Conservation (phyloP, 768 basidiomycete species). For the Flagelloscypha sp. region DNA sequence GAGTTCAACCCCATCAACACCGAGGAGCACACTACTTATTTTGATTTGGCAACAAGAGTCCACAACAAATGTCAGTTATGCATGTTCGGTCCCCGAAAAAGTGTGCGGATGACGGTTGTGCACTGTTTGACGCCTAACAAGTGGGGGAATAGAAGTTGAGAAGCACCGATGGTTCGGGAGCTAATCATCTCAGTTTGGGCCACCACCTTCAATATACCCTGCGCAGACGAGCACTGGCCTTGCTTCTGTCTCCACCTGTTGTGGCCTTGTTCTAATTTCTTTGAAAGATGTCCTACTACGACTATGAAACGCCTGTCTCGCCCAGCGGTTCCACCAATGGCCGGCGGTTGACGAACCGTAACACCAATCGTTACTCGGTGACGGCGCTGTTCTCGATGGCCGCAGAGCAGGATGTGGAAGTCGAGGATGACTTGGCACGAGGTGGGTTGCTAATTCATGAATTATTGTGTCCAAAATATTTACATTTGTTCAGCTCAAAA, state of each 20-base stretch:
- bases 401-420: constrained; percentile 96
- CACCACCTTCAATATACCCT: constrained; percentile 4
- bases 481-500: constrained; percentile 68
- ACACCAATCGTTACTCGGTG: constrained; percentile 93
- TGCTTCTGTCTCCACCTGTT: constrained; percentile 6
- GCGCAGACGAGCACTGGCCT: too few relatives aligned
- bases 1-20: too few relatives aligned
- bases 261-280: constrained; percentile 2
- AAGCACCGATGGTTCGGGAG: too few relatives aligned
- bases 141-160: too few relatives aligned
- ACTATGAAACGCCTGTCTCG: constrained; percentile 51
- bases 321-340: constrained; percentile 59
- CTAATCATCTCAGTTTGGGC: constrained; percentile 7
- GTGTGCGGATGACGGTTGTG: too few relatives aligned
- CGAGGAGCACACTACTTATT: too few relatives aligned
- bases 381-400: constrained; percentile 96
- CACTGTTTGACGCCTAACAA: too few relatives aligned
- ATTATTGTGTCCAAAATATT: constrained; percentile 5
- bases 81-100: too few relatives aligned
- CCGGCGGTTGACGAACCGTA: constrained; percentile 80
- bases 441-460: constrained; percentile 41
- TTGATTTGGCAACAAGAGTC: too few relatives aligned
- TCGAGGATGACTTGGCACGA: constrained; percentile 93
- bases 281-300: constrained; percentile 48
- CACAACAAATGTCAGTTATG: too few relatives aligned